Conservation (phyloP, 1,139 yeast genomes). For the Geotrichum australiense region DNA sequence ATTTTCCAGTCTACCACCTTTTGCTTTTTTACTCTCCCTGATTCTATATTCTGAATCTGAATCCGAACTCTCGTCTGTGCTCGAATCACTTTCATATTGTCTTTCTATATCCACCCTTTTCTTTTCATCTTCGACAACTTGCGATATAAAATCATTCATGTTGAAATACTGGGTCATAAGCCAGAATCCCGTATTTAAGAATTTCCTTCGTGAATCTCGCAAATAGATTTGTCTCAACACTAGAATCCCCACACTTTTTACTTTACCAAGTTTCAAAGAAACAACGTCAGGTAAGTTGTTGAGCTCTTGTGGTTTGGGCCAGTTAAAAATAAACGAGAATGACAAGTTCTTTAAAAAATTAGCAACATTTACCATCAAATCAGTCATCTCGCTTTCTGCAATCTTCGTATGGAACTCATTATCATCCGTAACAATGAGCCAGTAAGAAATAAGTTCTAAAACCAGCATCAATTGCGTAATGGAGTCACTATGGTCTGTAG, state of each 20-base stretch:
- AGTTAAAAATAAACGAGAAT: slow-evolving; percentile 47
- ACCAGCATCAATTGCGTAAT: slow-evolving; percentile 33
- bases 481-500: slow-evolving; percentile 6
- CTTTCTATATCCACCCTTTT: slow-evolving; percentile 20
- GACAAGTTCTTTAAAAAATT: slow-evolving; percentile 49
- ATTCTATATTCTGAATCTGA: slow-evolving; percentile 17
- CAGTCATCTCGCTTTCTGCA: slow-evolving; percentile 35
- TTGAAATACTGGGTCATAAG: slow-evolving; percentile 30
- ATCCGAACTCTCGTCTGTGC: slow-evolving; percentile 20
- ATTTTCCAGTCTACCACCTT: slow-evolving; percentile 2
- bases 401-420: slow-evolving; percentile 41
- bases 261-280: slow-evolving; percentile 6
- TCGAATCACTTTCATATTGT: background rate
- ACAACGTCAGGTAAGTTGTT: background rate
- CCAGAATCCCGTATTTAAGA: slow-evolving; percentile 57
- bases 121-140: slow-evolving; percentile 40
- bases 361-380: slow-evolving; percentile 44
- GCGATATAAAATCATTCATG: slow-evolving; percentile 29
- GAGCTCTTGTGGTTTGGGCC: slow-evolving; percentile 15
- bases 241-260: slow-evolving; percentile 23
- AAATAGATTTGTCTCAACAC: slow-evolving; percentile 62
- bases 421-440: slow-evolving; percentile 64
- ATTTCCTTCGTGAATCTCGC: slow-evolving; percentile 59
- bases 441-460: slow-evolving; percentile 49
- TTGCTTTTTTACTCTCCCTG: slow-evolving; percentile 5